Evolutionary conservation across 2,329 filamentous ascomycete genomes (phyloP), one percentile per base, ranked within the genome.

Genomic region (Fonsecaea multimorphosa): DNA sequence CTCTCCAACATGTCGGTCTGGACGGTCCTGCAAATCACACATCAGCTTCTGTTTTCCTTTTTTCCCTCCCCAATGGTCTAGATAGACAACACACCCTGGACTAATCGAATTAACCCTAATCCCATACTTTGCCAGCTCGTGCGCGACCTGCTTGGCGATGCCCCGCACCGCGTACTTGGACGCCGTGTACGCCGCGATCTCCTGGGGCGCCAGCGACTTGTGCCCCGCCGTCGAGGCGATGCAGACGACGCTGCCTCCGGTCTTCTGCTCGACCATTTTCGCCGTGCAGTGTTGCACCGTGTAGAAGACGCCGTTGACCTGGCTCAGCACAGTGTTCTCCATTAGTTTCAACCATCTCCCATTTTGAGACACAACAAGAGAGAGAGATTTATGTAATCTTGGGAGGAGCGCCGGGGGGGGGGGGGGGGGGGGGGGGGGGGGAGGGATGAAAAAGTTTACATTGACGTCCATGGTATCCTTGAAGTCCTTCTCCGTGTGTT

Each of bases 141-240:
- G 76, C 0, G 73, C 77, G 1, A 80, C 69, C 1, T 75, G 78
- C 62, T 77, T 78, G 12, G 75, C 74, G 2, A 82, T 74, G 74
- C 80, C 77, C n/a, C 77, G 67, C 2, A 82, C 72, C 1, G 74
- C 80, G 14, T 78, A 79, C 64, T 82, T 82, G 4, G 78, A 80
- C 1, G 79, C 78, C 61, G 72, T 74, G 53, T 73, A 70, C 12
- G 63, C 68, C 29, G 70, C 63, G 19, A 70, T 72, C 16, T 61
- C 53, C 27, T 70, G 90, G 8, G 63, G 31, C 16, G 36, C 58
- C 19, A 44, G 53, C n/a, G 58, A 60, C 63, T 40, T 57, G 63
- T 65, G 40, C 3, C 27, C 40, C 9, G 63, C 63, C 14, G 58
- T 65, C 19, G 63, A 65, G 7, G 63, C 58, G n/a, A 65, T 65